A percentile compares a stretch with the other conserved stretches of the same genome.
Conservation (phyloP, 768 basidiomycete genomes). For the Lactarius tabidus region DNA sequence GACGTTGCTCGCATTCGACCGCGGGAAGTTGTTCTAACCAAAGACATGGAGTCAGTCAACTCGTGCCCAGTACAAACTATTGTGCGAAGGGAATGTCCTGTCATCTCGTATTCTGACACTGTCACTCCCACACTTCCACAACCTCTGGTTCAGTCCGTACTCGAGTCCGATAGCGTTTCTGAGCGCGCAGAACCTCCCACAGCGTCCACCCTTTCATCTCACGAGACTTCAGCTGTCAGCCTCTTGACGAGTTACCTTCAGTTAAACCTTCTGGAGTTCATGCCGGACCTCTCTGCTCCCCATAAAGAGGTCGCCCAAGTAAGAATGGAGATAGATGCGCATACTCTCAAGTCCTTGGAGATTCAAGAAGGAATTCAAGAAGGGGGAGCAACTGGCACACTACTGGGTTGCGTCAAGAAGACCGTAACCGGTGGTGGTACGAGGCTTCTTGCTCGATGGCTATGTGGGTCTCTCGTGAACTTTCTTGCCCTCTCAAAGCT, state of each 20-base stretch:
- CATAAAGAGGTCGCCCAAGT: conserved; percentile 48
- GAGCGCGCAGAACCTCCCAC: neutral
- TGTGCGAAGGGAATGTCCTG: conserved; percentile 51
- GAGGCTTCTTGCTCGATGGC: conserved; percentile 67
- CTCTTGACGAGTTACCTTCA: conserved; percentile 64
- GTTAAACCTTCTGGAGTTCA: conserved; percentile 69
- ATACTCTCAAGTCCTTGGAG: conserved; percentile 87
- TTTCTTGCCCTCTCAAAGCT: neutral
- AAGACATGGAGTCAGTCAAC: conserved; percentile 35
- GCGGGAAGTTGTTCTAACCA: conserved; percentile 72
- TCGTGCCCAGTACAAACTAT: conserved; percentile 45
- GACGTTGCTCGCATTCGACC: conserved; percentile 80
- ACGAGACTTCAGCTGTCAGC: conserved; percentile 54
- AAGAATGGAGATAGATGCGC: conserved; percentile 86
- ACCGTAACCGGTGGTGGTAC: conserved; percentile 77
- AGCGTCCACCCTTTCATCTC: conserved; percentile 27
- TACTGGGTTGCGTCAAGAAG: conserved; percentile 69
- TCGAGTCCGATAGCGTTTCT: conserved; percentile 26
- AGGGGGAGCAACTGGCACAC: conserved; percentile 67
- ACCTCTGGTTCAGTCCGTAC: neutral
- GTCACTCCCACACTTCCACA: neutral
- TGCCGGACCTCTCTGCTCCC: conserved; percentile 60
- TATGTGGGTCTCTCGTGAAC: conserved; percentile 50
- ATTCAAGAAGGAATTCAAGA: conserved; percentile 72
- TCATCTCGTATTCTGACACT: conserved; percentile 47